Evolutionary conservation across 768 basidiomycete genomes (phyloP).

Genomic region (Hemileccinum impolitum): DNA sequence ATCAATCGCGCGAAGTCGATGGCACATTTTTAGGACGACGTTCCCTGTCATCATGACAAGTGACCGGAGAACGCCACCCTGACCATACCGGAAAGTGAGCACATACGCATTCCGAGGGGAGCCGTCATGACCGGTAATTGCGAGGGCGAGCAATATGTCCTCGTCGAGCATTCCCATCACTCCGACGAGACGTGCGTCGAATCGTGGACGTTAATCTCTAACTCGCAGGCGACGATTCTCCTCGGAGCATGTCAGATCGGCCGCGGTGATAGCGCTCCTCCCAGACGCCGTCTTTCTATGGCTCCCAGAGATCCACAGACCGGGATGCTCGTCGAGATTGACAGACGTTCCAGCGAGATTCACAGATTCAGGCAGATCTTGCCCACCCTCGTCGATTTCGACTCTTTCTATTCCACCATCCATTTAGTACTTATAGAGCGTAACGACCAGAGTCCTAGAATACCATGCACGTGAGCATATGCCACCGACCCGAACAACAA

Average conservation of each 20-base stretch:
- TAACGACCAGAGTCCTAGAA: slow-evolving; percentile 16
- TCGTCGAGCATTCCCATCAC: no score
- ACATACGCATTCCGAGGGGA: not conserved
- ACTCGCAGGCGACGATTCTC: slow-evolving; percentile 13
- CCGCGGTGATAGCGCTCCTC: slow-evolving; percentile 25
- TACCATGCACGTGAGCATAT: slow-evolving; percentile 10
- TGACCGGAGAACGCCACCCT: slow-evolving; percentile 21
- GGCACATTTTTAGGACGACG: slow-evolving; percentile 7
- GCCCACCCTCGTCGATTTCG: slow-evolving; percentile 15
- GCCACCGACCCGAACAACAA: not conserved
- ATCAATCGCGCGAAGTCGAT: slow-evolving; percentile 27
- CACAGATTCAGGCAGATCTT: slow-evolving; percentile 23
- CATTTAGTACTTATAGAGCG: slow-evolving; percentile 24
- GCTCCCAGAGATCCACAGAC: slow-evolving; percentile 20
- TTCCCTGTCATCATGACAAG: no score
- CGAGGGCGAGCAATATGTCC: slow-evolving; percentile 14
- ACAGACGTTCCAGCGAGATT: slow-evolving; percentile 20
- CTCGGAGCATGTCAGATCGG: slow-evolving; percentile 25
- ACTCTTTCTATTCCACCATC: no score
- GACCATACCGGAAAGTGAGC: no score
- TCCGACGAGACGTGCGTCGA: slow-evolving; percentile 7
- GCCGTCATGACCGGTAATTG: slow-evolving; percentile 8
- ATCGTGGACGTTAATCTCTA: slow-evolving; percentile 24
- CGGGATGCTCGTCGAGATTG: slow-evolving; percentile 19
- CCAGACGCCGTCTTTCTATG: slow-evolving; percentile 15